Base-by-base conservation (phyloP, 2,329 filamentous ascomycete species). In the Cercospora zeae-maydis region DNA sequence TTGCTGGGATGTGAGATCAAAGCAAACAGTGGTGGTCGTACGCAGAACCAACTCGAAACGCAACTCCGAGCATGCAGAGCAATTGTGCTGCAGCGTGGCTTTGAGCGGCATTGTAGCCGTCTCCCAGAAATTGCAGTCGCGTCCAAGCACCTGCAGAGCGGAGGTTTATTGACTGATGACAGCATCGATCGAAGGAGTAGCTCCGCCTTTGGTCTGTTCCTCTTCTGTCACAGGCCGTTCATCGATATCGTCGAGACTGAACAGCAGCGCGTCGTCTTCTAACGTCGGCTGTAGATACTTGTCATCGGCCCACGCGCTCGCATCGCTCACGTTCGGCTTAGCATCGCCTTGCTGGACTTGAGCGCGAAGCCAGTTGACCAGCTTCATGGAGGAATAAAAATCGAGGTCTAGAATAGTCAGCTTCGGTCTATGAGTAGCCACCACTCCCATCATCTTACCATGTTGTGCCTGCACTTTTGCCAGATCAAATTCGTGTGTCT, bases 231-330 rank as follows among this genome's bases (percentile, higher is more conserved):
- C 59, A 14, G 65, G 59, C 33, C 59, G 56, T 33, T 81, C 78
- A 9, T 83, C 81, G 16, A 96, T 80, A 66, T 97, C 95, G 67
- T 96, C 93, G 19, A 99, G 81, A 61, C 86, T 90, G 74, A 96
- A 92, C 33, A 99, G 85, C 58, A 98, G 80, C 3, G 93, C 90
- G 75, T 99, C 95, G 69, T 97, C 92, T 63, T 95, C 88, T 7
- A 99, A 78, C 3, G 92, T 88, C 0, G 95, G 95, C 73, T 90
- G 89, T 63, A 99, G 81, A 73, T 88, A 96, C 67, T 84, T 83
- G 67, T 98, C 93, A 65, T 92, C 86, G n/a, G 86, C 82, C 66
- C 97, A 87, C 27, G 86, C 81, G 1, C 81, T 78, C 36, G 80
- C 79, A 2, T 85, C 81, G 62, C 91, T 86, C 47, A 88, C 77